Evolutionary conservation across 352 stramenopile species (phyloP).

Genomic region (Globisporangium apiculatum): DNA sequence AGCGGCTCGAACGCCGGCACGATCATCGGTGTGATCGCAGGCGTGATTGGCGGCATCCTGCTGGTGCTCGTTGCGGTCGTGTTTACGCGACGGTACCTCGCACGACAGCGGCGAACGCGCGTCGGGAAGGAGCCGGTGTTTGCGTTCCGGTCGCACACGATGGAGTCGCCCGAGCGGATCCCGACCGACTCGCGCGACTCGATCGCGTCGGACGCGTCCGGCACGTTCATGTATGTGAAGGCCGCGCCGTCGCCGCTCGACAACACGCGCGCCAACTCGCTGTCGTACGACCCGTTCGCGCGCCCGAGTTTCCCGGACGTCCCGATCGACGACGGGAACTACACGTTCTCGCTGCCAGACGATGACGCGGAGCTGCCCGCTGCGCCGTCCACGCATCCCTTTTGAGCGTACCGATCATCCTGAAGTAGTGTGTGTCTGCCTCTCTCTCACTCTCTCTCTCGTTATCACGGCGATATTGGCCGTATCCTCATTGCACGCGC

Average conservation of each 20-base stretch:
- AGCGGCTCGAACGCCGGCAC: conserved; percentile 18
- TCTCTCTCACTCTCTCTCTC: too few relatives aligned
- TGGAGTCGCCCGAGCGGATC: conserved; percentile 22
- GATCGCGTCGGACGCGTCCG: conserved; percentile 30
- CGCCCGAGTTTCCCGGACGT: conserved; percentile 27
- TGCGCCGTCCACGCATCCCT: background rate
- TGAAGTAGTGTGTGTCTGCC: too few relatives aligned
- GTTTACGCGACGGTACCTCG: conserved; percentile 15
- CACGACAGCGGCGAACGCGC: conserved; percentile 1
- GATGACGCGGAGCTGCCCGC: background rate
- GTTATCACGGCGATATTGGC: too few relatives aligned
- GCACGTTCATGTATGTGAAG: conserved; percentile 49
- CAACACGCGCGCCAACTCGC: conserved; percentile 24
- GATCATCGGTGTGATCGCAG: conserved; percentile 29
- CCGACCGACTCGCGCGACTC: conserved; percentile 30
- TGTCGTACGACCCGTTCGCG: conserved; percentile 49
- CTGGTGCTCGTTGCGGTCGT: conserved; percentile 22
- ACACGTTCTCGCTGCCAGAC: conserved; percentile 36
- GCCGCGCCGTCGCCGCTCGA: conserved; percentile 29
- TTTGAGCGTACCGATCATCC: conserved; percentile 5
- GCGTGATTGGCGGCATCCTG: conserved; percentile 19
- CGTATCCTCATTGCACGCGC: too few relatives aligned
- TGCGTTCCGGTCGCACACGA: conserved; percentile 30
- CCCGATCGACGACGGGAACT: conserved; percentile 15
- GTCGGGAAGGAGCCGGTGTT: conserved; percentile 29